Evolutionary conservation across 1,139 yeast species (phyloP).

Genomic region (Wickerhamomyces sp.): DNA sequence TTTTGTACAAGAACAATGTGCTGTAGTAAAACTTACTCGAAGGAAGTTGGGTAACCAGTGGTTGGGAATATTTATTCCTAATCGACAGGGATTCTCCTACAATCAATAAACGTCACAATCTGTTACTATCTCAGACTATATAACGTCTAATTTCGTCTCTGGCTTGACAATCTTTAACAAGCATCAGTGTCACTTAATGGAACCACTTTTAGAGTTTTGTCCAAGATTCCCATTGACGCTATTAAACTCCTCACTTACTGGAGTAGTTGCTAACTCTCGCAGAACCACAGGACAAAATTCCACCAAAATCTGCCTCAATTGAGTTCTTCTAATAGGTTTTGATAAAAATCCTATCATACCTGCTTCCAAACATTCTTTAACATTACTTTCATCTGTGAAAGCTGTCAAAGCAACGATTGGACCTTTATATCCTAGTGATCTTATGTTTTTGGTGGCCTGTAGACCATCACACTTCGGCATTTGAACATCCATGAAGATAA

Average conservation of each 20-base stretch:
- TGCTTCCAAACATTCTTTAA: conserved; percentile 65
- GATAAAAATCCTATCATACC: conserved; percentile 90
- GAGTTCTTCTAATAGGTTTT: conserved; percentile 76
- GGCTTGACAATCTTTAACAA: no score
- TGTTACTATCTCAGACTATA: no score
- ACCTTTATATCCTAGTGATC: conserved; percentile 58
- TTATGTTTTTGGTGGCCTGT: conserved; percentile 69
- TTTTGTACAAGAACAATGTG: neutral
- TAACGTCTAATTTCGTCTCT: no score
- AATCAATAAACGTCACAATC: no score
- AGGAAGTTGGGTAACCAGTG: neutral
- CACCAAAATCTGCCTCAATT: conserved; percentile 44
- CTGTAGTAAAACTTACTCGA: neutral
- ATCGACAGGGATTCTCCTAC: no score
- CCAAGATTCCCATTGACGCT: neutral
- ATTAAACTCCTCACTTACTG: neutral
- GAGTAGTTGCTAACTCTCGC: conserved; percentile 1
- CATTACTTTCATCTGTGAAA: conserved; percentile 84
- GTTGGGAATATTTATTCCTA: no score
- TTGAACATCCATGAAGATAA: conserved; percentile 93
- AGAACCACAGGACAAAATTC: conserved; percentile 29
- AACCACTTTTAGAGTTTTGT: neutral
- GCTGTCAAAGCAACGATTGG: conserved; percentile 95
- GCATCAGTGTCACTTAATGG: no score
- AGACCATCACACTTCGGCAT: conserved; percentile 94